These are phyloP conservation scores for Biscutella laevigata DNA, from an alignment of 441 rosid genomes.

Conservation along the genomic window DNA sequence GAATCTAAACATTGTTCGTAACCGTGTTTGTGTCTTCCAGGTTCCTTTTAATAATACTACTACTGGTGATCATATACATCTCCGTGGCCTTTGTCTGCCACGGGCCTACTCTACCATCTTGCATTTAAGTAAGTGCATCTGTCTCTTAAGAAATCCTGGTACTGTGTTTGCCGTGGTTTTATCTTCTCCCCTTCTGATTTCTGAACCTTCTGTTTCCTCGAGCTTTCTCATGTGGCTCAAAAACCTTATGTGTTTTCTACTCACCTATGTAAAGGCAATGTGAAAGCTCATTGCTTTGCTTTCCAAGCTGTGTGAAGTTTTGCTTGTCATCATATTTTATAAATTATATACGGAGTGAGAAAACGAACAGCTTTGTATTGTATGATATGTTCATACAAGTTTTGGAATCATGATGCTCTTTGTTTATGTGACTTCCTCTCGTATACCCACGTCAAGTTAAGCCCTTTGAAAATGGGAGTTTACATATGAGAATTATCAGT, in stretches of 20 bases:
- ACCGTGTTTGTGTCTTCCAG: slow-evolving; percentile 35
- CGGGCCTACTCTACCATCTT: slow-evolving; percentile 72
- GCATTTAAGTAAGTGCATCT: slow-evolving; percentile 36
- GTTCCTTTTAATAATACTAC: slow-evolving; percentile 48
- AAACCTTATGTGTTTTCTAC: slow-evolving; percentile 15
- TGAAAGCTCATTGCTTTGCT: slow-evolving; percentile 21
- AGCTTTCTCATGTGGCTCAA: slow-evolving; percentile 9
- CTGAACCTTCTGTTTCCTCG: slow-evolving; percentile 7
- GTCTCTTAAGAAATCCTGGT: background rate
- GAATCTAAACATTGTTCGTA: background rate
- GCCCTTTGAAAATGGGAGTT: too few relatives aligned
- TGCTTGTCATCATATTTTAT: slow-evolving; percentile 12
- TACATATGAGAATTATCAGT: background rate
- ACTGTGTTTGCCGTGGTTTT: background rate
- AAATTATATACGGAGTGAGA: slow-evolving; percentile 8
- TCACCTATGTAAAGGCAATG: slow-evolving; percentile 17
- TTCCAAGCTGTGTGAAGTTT: slow-evolving; percentile 14
- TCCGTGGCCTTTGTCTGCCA: slow-evolving; percentile 71
- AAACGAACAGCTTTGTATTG: slow-evolving; percentile 7
- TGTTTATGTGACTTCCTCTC: background rate
- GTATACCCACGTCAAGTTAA: background rate
- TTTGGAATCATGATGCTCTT: slow-evolving; percentile 2
- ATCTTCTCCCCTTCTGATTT: slow-evolving; percentile 4
- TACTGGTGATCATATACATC: slow-evolving; percentile 58
- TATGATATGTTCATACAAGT: slow-evolving; percentile 18